Percentiles rank a stretch among this genome's conserved stretches.
Evolutionary conservation across 495 filamentous ascomycete species (phyloP).

Genomic region (Aspergillus sclerotiicarbonarius): DNA sequence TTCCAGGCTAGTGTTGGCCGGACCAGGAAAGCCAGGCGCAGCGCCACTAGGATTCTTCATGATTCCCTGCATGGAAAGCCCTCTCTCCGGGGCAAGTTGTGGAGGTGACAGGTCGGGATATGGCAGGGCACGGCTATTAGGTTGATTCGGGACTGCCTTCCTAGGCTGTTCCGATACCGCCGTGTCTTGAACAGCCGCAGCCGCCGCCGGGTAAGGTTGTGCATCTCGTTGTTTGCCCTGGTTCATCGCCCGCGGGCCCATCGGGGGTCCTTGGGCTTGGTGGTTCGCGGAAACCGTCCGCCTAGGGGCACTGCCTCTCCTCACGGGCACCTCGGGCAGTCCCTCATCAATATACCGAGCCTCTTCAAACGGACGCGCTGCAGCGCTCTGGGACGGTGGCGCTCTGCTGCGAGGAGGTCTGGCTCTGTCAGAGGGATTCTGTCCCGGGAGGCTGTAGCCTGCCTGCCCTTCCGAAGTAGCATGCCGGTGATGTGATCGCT

Average conservation of each 20-base stretch:
- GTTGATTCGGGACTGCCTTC: neutral
- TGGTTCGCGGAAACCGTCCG: constrained; percentile 33
- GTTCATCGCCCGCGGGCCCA: constrained; percentile 19
- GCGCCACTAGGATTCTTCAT: neutral
- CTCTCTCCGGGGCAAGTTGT: constrained; percentile 4
- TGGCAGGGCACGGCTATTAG: neutral
- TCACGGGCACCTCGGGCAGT: constrained; percentile 12
- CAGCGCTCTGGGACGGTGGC: constrained; percentile 19
- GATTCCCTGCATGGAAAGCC: neutral
- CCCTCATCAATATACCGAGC: constrained; percentile 20
- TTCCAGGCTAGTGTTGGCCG: constrained; percentile 8
- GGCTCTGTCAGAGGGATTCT: constrained; percentile 11
- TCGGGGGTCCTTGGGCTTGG: constrained; percentile 8
- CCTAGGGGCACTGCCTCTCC: constrained; percentile 27
- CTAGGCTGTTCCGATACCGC: neutral
- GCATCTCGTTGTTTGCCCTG: constrained; percentile 11
- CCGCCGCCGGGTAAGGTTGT: neutral
- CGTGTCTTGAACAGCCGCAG: neutral
- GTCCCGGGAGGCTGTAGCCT: constrained; percentile 6
- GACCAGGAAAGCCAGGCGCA: neutral
- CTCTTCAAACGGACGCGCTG: constrained; percentile 17
- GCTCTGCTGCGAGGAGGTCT: constrained; percentile 21
- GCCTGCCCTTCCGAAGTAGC: constrained; percentile 10
- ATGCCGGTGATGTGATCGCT: constrained; percentile 2
- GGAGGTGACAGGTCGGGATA: neutral